Evolutionary conservation across 208 protist genomes (phyloP), one percentile per base, ranked within the genome.

Genomic region (Trypanosoma boissoni): DNA sequence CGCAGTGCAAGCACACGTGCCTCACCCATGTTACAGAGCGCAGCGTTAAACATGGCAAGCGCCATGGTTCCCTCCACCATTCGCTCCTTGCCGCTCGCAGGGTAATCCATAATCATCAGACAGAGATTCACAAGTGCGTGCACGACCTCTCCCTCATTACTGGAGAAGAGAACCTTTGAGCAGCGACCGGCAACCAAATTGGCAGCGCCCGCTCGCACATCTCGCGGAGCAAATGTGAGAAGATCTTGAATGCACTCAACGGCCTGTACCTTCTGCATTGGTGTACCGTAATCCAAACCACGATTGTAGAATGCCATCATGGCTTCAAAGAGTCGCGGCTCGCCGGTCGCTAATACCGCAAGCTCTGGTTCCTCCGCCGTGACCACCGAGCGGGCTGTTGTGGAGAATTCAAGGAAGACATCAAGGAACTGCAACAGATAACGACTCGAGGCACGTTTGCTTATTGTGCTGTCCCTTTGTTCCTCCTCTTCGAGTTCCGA

Each of bases 41-140:
- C 76, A 10, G 82, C 89, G 65, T 89, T 92, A 75, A 93, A 93
- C 78, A 92, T 90, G 64, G 89, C 81, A 16, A 92, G 74, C 43
- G 84, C 86, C 83, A 96, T 92, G 14, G 89, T 91, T 23, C 82
- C 76, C 60, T 93, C 81, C 42, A 96, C 84, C 80, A 96, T 91
- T 69, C 89, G 87, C 65, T 93, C 89, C 74, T 96, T 96, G 4
- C 86, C 73, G 58, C 80, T 91, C 18, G 80, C 78, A 23, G 83
- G 78, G 72, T 87, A 88, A 58, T 80, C 39, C 76, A 93, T 78
- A 12, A 96, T 74, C 74, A 89, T 77, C 62, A 93, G 65, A 56
- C 89, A 96, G 6, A 92, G 71, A 45, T 69, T 78, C 45, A 93
- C 83, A 54, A 96, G 75, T 34, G 79, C 89, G 21, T 86, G 72